phyloP scores from a whole-genome alignment of 345 rosid species.

The Adansonia digitata region DNA sequence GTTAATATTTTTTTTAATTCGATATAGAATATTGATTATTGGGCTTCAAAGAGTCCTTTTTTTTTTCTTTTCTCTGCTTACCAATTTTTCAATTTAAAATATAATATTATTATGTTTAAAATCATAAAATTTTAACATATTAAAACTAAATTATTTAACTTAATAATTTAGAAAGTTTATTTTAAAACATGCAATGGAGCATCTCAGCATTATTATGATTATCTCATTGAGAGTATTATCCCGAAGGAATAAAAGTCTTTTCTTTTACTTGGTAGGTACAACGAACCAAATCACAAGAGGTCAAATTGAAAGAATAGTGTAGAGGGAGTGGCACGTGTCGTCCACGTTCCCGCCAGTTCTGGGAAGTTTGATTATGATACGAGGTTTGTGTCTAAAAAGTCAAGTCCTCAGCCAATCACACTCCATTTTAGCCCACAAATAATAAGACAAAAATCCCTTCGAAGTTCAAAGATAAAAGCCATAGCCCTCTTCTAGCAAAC shows the following conservation, averaged over 20 bases:
- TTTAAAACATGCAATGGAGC: too few species aligned
- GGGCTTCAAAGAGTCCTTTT: too few species aligned
- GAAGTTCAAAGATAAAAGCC: slow-evolving; percentile 50
- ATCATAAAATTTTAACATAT: too few species aligned
- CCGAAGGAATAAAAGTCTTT: neutral
- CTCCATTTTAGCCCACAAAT: slow-evolving; percentile 26
- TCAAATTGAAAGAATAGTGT: neutral
- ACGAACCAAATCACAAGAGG: neutral
- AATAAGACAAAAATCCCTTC: slow-evolving; percentile 43
- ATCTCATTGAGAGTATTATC: neutral
- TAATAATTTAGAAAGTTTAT: too few species aligned
- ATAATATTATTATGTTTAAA: too few species aligned
- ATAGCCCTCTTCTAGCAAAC: slow-evolving; percentile 45
- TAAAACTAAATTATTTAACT: too few species aligned
- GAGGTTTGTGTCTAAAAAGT: slow-evolving; percentile 19
- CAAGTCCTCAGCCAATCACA: slow-evolving; percentile 46
- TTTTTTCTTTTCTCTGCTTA: too few species aligned
- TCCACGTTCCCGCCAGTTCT: neutral
- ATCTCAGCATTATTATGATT: neutral
- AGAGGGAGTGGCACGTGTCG: neutral
- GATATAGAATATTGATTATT: too few species aligned
- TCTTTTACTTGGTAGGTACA: neutral
- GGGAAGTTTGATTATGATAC: slow-evolving; percentile 1
- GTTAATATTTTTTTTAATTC: too few species aligned
- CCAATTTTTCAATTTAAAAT: too few species aligned